Conservation (phyloP, 2,329 filamentous ascomycete genomes). For the Calonectria pseudoturangicola region DNA sequence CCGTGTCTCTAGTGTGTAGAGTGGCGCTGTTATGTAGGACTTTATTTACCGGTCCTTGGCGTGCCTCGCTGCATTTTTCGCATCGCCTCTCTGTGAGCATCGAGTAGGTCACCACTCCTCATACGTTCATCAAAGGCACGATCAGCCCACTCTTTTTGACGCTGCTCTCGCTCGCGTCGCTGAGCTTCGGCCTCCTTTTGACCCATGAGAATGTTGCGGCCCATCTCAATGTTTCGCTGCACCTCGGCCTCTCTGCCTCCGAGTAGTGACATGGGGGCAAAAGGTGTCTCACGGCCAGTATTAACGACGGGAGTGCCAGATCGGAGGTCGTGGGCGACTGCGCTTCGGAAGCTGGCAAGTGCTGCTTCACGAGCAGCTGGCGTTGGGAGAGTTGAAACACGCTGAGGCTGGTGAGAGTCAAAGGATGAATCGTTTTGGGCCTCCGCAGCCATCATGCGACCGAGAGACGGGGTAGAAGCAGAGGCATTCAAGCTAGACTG, state of each 20-base stretch:
- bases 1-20: slow-evolving; percentile 4
- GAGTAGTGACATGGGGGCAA: slow-evolving; percentile 59
- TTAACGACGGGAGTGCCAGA: slow-evolving; percentile 60
- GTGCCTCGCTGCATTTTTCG: slow-evolving; percentile 80
- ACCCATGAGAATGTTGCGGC: slow-evolving; percentile 73
- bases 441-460: slow-evolving; percentile 55
- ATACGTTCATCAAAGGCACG: slow-evolving; percentile 83
- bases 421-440: slow-evolving; percentile 60
- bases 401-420: slow-evolving; percentile 74
- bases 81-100: slow-evolving; percentile 86
- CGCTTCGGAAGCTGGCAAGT: slow-evolving; percentile 80
- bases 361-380: slow-evolving; percentile 72
- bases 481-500: slow-evolving; percentile 66
- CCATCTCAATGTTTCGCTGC: slow-evolving; percentile 71
- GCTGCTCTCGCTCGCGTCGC: slow-evolving; percentile 74
- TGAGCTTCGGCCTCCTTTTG: slow-evolving; percentile 79
- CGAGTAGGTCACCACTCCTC: slow-evolving; percentile 83
- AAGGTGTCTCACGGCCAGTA: slow-evolving; percentile 62
- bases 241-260: slow-evolving; percentile 63
- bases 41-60: slow-evolving; percentile 58
- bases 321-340: slow-evolving; percentile 77
- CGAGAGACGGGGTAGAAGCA: slow-evolving; percentile 51
- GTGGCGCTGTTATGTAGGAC: background rate
- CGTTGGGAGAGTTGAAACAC: slow-evolving; percentile 65
- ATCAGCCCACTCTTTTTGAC: slow-evolving; percentile 75